phyloP scores from a whole-genome alignment of 2,329 filamentous ascomycete genomes.

The Whalleya microplaca region DNA sequence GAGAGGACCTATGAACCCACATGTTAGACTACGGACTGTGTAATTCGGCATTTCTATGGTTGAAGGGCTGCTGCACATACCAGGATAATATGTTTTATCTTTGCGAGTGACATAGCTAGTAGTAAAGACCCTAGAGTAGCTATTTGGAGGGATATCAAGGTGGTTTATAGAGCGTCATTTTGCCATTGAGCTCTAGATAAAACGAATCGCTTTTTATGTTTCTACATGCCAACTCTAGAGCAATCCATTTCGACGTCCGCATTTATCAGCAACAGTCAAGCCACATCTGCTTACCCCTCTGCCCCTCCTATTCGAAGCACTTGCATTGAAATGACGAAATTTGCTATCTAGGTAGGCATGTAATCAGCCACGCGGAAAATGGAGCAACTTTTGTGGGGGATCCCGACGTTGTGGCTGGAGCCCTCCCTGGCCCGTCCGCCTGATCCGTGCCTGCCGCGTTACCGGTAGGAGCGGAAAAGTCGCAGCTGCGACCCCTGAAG shows the following conservation, averaged over 20 bases:
- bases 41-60: background rate
- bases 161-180: conserved; percentile 25
- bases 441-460: too few relatives aligned
- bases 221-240: background rate
- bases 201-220: background rate
- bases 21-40: conserved; percentile 7
- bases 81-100: conserved; percentile 77
- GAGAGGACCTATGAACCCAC: conserved; percentile 68
- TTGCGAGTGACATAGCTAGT: conserved; percentile 64
- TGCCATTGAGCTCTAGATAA: background rate
- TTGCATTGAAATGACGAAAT: conserved; percentile 22
- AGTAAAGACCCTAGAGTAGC: background rate
- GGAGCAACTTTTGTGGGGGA: background rate
- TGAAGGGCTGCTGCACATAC: conserved; percentile 47
- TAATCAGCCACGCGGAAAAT: background rate
- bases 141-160: conserved; percentile 12
- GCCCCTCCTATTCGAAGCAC: conserved; percentile 6
- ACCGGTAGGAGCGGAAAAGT: too few relatives aligned
- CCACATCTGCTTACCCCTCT: conserved; percentile 5
- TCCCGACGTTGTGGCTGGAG: background rate
- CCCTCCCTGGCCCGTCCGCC: background rate
- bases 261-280: conserved; percentile 25
- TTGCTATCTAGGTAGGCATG: background rate
- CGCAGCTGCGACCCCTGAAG: conserved; percentile 23
- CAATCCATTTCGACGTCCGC: background rate